Conservation (phyloP, 768 basidiomycete species). For the Boletus sp. region DNA sequence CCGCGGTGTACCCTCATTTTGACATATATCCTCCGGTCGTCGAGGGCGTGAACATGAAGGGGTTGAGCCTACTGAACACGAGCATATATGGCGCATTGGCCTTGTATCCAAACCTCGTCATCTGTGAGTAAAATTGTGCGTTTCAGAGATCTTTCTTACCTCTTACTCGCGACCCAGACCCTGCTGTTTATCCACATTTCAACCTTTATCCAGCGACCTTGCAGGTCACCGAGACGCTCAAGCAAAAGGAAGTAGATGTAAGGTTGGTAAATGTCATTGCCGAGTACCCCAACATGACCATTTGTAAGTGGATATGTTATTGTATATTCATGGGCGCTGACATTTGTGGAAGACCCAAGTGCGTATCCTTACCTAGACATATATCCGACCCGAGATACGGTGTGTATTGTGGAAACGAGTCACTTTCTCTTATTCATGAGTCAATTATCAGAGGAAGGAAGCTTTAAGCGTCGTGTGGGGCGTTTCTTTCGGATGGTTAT, state of each 20-base stretch:
- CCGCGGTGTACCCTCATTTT: conserved; percentile 41
- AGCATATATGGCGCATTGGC: neutral
- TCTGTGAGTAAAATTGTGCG: conserved; percentile 12
- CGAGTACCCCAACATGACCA: conserved; percentile 26
- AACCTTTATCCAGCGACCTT: conserved; percentile 37
- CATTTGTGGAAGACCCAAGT: conserved; percentile 35
- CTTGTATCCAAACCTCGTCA: conserved; percentile 15
- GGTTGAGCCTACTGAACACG: neutral
- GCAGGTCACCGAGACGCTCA: conserved; percentile 44
- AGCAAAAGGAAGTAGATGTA: conserved; percentile 43
- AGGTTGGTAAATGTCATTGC: conserved; percentile 3
- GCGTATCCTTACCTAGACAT: conserved; percentile 42
- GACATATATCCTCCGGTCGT: conserved; percentile 36
- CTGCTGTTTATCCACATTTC: conserved; percentile 41
- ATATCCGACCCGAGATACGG: conserved; percentile 33
- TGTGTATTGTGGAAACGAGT: conserved; percentile 1
- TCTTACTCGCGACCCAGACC: conserved; percentile 30
- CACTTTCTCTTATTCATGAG: neutral
- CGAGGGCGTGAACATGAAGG: neutral
- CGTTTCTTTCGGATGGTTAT: conserved; percentile 20
- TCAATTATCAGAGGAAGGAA: conserved; percentile 3
- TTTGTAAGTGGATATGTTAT: conserved; percentile 24
- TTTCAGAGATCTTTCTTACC: neutral
- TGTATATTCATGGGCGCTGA: conserved; percentile 7
- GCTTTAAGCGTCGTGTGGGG: conserved; percentile 11